Base-by-base conservation (phyloP, 2,329 filamentous ascomycete genomes). In the Hypomyces rosellus region DNA sequence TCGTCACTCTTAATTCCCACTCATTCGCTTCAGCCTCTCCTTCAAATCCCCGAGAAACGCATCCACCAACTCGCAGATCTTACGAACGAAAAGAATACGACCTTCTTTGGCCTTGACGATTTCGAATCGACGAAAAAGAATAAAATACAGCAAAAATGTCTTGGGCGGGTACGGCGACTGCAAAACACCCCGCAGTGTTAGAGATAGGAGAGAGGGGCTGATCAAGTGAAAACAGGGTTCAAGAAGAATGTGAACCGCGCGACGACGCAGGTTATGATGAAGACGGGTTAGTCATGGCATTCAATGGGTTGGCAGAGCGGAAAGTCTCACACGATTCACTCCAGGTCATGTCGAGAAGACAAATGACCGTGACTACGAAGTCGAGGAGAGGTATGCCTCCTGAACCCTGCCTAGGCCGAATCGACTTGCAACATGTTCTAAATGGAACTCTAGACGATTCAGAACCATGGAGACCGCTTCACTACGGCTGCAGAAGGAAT, bases 181-280 rank as follows among this genome's bases (percentile, higher is more conserved):
- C 20, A 16, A 43, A 38, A 48, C 56, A 61, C 62, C 61, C 61
- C 61, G 59, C 60, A 57, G 57, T 56, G 6, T 38, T 41, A 16
- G n/a, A 39, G 37, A 39, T 46, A 41, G 55, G 60, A 47, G 54
- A 47, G 54, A 57, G 56, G 56, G 53, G 58, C 60, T 60, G 59
- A 64, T 63, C 68, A 59, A 69, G 25, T 55, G 44, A 34, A 51
- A 40, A 56, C 57, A 74, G 72, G 72, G 58, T 74, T 74, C 63
- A 74, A 93, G 76, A 96, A 95, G 72, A 95, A 95, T 84, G 91
- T 97, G 76, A 92, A 93, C 77, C 89, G 93, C 75, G 92, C 92
- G 63, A 96, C 92, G 72, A 99, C 95, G 74, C 91, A 96, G 84
- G 92, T 97, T 56, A 96, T 99, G 89, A 97, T 99, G 92, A 99